Conservation (phyloP, 768 basidiomycete species). For the Boletus rufocinnamomeus region DNA sequence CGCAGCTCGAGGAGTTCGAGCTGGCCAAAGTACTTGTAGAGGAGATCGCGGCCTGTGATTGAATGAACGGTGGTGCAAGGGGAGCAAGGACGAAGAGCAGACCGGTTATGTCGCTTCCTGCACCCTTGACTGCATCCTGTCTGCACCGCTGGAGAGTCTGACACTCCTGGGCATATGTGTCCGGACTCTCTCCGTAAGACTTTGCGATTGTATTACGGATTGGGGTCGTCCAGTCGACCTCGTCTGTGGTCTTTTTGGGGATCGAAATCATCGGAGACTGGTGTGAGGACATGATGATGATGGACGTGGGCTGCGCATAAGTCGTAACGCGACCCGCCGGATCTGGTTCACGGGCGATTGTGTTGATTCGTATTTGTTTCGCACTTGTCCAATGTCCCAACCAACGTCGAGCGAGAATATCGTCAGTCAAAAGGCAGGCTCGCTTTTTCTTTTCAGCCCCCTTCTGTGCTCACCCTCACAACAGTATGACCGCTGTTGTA, state of each 20-base stretch:
- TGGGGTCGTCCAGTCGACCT: slow-evolving; percentile 94
- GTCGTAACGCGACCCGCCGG: too few species aligned
- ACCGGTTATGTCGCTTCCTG: slow-evolving; percentile 96
- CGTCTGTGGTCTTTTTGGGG: slow-evolving; percentile 92
- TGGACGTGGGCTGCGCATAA: slow-evolving; percentile 2
- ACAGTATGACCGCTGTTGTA: slow-evolving; percentile 86
- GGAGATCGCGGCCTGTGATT: slow-evolving; percentile 74
- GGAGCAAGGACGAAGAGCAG: slow-evolving; percentile 20
- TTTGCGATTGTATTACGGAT: slow-evolving; percentile 85
- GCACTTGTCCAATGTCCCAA: slow-evolving; percentile 48
- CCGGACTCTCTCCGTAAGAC: slow-evolving; percentile 92
- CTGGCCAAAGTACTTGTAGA: slow-evolving; percentile 99
- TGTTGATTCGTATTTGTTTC: slow-evolving; percentile 29
- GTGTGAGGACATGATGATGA: slow-evolving; percentile 69
- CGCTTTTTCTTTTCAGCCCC: neutral
- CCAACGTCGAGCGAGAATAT: slow-evolving; percentile 86
- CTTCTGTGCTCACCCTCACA: neutral
- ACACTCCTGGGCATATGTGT: slow-evolving; percentile 84
- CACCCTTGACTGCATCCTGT: slow-evolving; percentile 94
- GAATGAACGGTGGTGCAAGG: neutral
- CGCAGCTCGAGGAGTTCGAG: slow-evolving; percentile 95
- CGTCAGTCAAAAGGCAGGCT: slow-evolving; percentile 79
- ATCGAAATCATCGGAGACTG: slow-evolving; percentile 91
- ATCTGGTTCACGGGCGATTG: neutral
- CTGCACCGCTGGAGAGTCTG: slow-evolving; percentile 84